Evolutionary conservation across 2,329 filamentous ascomycete species (phyloP).

Genomic region (Byssothecium circinans): DNA sequence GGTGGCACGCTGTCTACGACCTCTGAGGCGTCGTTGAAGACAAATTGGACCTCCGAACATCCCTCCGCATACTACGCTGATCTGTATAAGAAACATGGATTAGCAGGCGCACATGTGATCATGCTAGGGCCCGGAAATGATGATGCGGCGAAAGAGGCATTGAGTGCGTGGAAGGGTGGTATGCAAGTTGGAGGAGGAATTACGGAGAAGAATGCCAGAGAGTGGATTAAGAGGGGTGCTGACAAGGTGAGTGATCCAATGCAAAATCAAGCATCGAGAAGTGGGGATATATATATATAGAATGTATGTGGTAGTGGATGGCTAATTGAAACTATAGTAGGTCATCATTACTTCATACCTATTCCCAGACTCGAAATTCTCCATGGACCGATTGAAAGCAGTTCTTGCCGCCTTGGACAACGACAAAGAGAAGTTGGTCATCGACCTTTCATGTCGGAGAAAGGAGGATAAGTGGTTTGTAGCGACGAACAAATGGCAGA

Average conservation of each 20-base stretch:
- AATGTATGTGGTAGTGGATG: neutral
- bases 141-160: constrained; percentile 73
- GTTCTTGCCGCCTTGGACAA: constrained; percentile 73
- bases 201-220: constrained; percentile 76
- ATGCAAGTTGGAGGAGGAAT: constrained; percentile 96
- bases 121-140: constrained; percentile 92
- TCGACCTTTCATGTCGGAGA: constrained; percentile 88
- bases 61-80: constrained; percentile 78
- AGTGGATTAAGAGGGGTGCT: constrained; percentile 86
- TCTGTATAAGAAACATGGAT: constrained; percentile 74
- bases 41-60: constrained; percentile 87
- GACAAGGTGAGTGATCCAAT: constrained; percentile 69
- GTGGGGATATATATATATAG: neutral
- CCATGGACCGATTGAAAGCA: constrained; percentile 70
- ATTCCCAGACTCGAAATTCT: constrained; percentile 83
- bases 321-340: constrained; percentile 54
- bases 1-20: constrained; percentile 73
- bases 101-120: constrained; percentile 88
- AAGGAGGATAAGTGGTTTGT: constrained; percentile 83
- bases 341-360: constrained; percentile 96
- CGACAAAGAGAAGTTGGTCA: constrained; percentile 80
- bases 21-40: constrained; percentile 62
- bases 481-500: constrained; percentile 99
- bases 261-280: neutral
- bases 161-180: constrained; percentile 74